Base-by-base conservation (phyloP, 2,329 filamentous ascomycete species). In the Aspergillus texensis region DNA sequence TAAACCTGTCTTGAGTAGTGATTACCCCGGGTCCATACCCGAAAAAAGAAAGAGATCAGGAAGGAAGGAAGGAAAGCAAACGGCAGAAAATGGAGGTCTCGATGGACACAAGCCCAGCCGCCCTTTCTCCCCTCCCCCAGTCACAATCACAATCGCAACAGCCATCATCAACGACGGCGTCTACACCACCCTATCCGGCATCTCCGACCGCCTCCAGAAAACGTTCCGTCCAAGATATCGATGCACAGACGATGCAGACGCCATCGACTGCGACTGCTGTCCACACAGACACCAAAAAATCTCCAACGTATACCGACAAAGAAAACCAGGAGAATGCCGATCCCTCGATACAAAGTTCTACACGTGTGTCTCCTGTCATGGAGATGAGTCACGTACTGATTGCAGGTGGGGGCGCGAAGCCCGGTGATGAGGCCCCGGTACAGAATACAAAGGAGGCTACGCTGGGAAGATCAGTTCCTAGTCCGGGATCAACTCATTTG, bases 201-300 rank as follows among this genome's bases (percentile, higher is more conserved):
- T 66, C 69, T 3, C 66, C 72, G 19, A 21, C 66, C 58, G 34
- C 57, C 32, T 62, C 74, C 6, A 67, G 71, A 43, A 77, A 78
- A 61, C 69, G 72, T 14, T 70, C 73, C 1, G 71, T 76, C 19
- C 67, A 76, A 24, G 74, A 77, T 39, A 56, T 73, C 14, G 70
- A 72, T 39, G 52, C 52, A 54, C 52, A 36, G n/a, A 24, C 43
- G 4, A 10, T n/a, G 21, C 41, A 43, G n/a, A 21, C 41, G 24
- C 14, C 26, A 36, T 9, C 50, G 16, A 34, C 16, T 8, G 26
- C 30, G 11, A n/a, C 30, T 3, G 16, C 19, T 14, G 4, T 4
- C 28, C 28, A 39, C 34, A 19, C n/a, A 11, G 59, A 60, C 14
- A 68, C 39, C 11, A 56, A 30, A 26, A 55, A n/a, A 19, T 14